These are phyloP conservation scores for Chalciporus piperatus DNA, from an alignment of 768 basidiomycete genomes.

Conservation along the genomic window DNA sequence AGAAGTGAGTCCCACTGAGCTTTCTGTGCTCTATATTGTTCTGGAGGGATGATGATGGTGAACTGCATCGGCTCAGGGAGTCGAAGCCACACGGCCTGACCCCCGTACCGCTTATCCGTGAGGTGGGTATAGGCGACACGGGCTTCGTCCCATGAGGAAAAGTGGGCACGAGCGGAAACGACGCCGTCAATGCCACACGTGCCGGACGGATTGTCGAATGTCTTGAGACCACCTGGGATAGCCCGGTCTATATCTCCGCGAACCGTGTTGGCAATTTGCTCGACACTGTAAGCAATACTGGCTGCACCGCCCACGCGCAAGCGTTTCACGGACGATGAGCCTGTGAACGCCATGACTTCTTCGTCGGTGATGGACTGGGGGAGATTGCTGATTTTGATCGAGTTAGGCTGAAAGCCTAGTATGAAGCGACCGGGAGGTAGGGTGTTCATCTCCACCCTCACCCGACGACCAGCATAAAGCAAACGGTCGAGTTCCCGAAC, in stretches of 20 bases:
- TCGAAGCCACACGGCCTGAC: conserved; percentile 35
- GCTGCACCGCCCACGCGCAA: conserved; percentile 22
- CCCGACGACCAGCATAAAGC: conserved; percentile 38
- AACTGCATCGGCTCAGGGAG: conserved; percentile 53
- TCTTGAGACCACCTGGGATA: conserved; percentile 14
- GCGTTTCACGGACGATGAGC: conserved; percentile 24
- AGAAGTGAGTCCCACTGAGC: conserved; percentile 46
- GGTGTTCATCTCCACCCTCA: conserved; percentile 46
- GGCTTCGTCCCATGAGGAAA: conserved; percentile 48
- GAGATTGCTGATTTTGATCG: conserved; percentile 45
- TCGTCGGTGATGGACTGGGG: conserved; percentile 25
- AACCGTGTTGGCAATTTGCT: conserved; percentile 21
- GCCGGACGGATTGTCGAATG: conserved; percentile 26
- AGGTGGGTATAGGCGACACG: conserved; percentile 39
- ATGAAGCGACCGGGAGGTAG: conserved; percentile 33
- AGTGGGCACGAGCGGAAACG: conserved; percentile 41
- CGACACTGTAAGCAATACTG: conserved; percentile 18
- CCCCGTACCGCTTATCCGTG: conserved; percentile 31
- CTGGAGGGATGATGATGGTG: conserved; percentile 43
- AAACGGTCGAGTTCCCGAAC: conserved; percentile 36
- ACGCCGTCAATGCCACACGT: conserved; percentile 30
- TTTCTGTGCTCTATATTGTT: conserved; percentile 52
- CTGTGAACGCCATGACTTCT: conserved; percentile 32
- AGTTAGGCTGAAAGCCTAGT: conserved; percentile 25
- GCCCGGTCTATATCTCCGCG: conserved; percentile 21